Evolutionary conservation across 2,329 filamentous ascomycete genomes (phyloP), one percentile per base, ranked within the genome.

Genomic region (Chrysoporthe deuterocubensis): DNA sequence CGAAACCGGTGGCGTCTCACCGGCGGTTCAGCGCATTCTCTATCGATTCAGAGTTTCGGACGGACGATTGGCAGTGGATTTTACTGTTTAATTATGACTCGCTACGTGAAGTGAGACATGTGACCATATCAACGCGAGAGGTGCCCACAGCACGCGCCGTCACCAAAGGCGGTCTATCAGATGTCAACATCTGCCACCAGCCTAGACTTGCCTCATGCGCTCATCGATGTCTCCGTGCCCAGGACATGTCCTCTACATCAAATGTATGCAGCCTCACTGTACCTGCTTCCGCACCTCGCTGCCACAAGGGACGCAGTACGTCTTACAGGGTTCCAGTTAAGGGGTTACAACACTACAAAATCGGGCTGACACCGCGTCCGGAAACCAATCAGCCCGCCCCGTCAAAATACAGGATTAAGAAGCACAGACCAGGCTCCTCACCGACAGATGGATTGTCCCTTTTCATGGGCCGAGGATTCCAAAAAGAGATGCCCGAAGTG

Each of bases 371-470:
- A 58, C 59, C 59, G 62, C 66, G 46, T 48, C 62, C 50, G 40
- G 16, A 56, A 52, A 32, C 65, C 66, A 68, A 68, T 66, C 62
- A 63, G 21, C 40, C 11, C 40, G 37, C 37, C 54, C 44, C 60
- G 44, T 60, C 58, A 58, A 60, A 26, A 63, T 56, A 60, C 65
- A 61, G 50, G 44, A 65, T 54, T 61, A 48, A 32, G 14, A 40
- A 4, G 68, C 62, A 69, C 62, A 63, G 68, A 46, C 66, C 58
- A 56, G 44, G 52, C 46, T 57, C 46, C 32, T 69, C 68, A 69
- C 68, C 68, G 68, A 69, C 68, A 69, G n/a, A 67, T 62, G 57
- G 57, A 56, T 50, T 62, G 44, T 69, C 67, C 52, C 58, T 67
- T 14, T 34, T 26, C 59, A 60, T 69, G 54, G 56, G 57, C 32